These are phyloP conservation scores for Erythrophleum ivorense DNA, from an alignment of 331 rosid species.

Conservation along the genomic window DNA sequence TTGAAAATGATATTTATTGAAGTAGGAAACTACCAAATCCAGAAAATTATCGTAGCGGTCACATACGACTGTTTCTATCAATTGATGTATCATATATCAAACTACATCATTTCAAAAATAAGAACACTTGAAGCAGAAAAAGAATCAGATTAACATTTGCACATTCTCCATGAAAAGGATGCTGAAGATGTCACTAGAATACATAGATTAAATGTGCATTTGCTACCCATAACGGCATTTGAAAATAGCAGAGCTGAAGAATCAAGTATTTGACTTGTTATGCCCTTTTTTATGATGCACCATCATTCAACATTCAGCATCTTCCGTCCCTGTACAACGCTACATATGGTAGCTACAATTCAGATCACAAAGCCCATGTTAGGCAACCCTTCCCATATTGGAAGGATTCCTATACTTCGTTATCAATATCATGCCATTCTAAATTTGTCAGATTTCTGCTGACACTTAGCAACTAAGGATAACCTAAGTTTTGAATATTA, in stretches of 20 bases:
- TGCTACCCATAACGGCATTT: slow-evolving; percentile 21
- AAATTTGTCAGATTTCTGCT: slow-evolving; percentile 26
- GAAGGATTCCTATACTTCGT: slow-evolving; percentile 2
- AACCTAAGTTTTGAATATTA: slow-evolving; percentile 33
- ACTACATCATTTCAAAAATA: background rate
- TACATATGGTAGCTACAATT: slow-evolving; percentile 21
- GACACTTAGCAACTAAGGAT: slow-evolving; percentile 25
- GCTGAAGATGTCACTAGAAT: background rate
- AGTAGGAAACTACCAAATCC: background rate
- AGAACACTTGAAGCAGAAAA: background rate
- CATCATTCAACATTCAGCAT: slow-evolving; percentile 16
- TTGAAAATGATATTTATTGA: background rate
- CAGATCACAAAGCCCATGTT: slow-evolving; percentile 25
- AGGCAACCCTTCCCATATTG: slow-evolving; percentile 12
- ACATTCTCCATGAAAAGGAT: background rate
- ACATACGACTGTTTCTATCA: background rate
- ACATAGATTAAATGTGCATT: slow-evolving; percentile 20
- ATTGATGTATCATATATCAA: background rate
- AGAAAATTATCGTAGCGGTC: background rate
- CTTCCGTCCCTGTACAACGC: slow-evolving; percentile 24
- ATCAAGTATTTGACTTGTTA: slow-evolving; percentile 1
- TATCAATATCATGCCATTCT: slow-evolving; percentile 24
- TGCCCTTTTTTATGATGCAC: slow-evolving; percentile 17
- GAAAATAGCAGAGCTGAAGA: background rate
- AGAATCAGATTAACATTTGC: background rate